A percentile compares a stretch with the other conserved stretches of the same genome.
phyloP scores from a whole-genome alignment of 192 early-diverging fungal species.

The Dissophora ornata region DNA sequence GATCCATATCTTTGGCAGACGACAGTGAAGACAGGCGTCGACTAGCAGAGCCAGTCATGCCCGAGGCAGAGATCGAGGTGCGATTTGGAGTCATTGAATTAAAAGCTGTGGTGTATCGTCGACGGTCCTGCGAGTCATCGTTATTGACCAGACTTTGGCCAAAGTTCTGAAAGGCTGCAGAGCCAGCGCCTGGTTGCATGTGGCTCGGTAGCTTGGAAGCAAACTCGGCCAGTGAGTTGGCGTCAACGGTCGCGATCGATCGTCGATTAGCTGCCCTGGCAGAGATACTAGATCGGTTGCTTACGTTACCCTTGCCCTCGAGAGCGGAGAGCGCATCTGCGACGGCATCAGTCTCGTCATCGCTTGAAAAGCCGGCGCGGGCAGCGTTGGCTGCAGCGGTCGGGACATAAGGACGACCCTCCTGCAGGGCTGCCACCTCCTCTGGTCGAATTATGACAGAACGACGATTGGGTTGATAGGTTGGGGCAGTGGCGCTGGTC shows the following conservation, averaged over 20 bases:
- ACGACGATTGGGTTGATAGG: slow-evolving; percentile 36
- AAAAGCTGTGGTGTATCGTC: slow-evolving; percentile 48
- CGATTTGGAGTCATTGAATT: slow-evolving; percentile 16
- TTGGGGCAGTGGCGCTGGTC: neutral
- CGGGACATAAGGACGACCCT: slow-evolving; percentile 39
- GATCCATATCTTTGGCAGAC: slow-evolving; percentile 26
- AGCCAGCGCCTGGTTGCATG: slow-evolving; percentile 29
- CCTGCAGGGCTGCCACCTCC: slow-evolving; percentile 42
- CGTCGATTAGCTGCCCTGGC: slow-evolving; percentile 24
- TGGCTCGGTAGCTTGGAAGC: slow-evolving; percentile 39
- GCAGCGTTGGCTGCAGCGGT: slow-evolving; percentile 7
- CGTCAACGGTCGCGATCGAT: slow-evolving; percentile 29
- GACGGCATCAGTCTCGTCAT: slow-evolving; percentile 40
- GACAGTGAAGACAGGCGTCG: slow-evolving; percentile 31
- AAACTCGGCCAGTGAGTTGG: slow-evolving; percentile 40
- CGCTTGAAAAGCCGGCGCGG: slow-evolving; percentile 19
- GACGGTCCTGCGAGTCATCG: slow-evolving; percentile 42
- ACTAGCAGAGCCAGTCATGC: slow-evolving; percentile 5
- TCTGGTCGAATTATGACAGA: slow-evolving; percentile 51
- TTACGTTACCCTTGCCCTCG: slow-evolving; percentile 33
- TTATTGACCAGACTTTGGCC: slow-evolving; percentile 35
- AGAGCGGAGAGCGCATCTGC: slow-evolving; percentile 50
- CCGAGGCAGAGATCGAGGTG: slow-evolving; percentile 3
- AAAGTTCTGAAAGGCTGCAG: slow-evolving; percentile 39
- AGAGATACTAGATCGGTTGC: slow-evolving; percentile 35